Base-by-base conservation (phyloP, 139 green algal species). In the Chlorella vulgaris region DNA sequence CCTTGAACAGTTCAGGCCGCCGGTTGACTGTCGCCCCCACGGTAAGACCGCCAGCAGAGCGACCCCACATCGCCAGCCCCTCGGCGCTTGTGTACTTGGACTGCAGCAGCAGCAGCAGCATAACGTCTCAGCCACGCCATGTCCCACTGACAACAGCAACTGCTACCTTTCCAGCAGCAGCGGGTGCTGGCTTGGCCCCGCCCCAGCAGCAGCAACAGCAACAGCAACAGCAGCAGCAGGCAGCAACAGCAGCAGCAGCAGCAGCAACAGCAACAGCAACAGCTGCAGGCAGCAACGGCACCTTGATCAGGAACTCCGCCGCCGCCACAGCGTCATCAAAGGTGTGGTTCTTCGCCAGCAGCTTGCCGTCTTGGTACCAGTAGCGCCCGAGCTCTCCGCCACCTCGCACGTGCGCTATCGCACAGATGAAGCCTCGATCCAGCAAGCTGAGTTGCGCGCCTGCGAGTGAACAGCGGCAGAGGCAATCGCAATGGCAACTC, bases 281-380 rank as follows among this genome's bases (percentile, higher is more conserved):
- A n/a, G 79, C 7, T 85, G 87, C 58, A 79, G 15, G 13, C 10
- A 24, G 47, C 15, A 10, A 58, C 15, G 15, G 13, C 33, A 78
- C 87, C 73, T 70, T 28, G 26, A 71, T 80, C 2, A 80, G 74
- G 58, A 61, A 60, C 28, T 80, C 58, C 5, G 74, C 74, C 0
- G 38, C n/a, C 19, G 89, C 84, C 35, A 92, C 82, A 4, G 95
- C 87, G 83, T 97, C 93, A 1, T 76, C 81, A 83, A 96, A 96
- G 24, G 91, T 97, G 91, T 94, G 94, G 43, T 84, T 87, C 89
- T 97, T 97, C 22, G 85, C 77, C 53, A 90, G 75, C 74, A 89
- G 90, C 83, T 94, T 94, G 31, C 92, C 91, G 22, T 88, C 75
- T 69, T 88, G 68, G 78, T 94, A 94, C 93, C 93, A 97, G 43